Evolutionary conservation across 306 rosid genomes (phyloP).

Genomic region (Rosa chinensis): DNA sequence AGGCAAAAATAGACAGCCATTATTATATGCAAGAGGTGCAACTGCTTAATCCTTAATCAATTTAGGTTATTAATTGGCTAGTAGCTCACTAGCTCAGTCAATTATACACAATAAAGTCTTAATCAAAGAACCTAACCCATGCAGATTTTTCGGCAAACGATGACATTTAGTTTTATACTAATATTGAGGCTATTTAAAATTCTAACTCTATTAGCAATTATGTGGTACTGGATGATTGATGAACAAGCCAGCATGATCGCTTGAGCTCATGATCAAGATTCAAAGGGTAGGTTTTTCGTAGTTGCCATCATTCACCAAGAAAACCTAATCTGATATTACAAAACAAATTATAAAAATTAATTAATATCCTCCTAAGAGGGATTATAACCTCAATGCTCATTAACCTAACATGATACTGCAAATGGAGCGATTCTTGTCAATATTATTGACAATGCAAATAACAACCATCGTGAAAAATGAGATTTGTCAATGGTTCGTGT

Average conservation of each 20-base stretch:
- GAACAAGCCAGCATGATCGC: neutral
- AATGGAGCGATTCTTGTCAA: no score
- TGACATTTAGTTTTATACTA: neutral
- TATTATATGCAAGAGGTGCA: neutral
- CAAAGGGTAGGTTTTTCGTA: neutral
- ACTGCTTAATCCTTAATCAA: neutral
- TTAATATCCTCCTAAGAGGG: neutral
- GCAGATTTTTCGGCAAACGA: neutral
- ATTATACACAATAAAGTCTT: neutral
- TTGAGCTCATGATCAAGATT: neutral
- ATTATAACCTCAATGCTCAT: no score
- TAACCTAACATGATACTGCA: no score
- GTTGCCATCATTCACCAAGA: neutral
- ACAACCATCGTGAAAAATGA: no score
- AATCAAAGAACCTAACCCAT: neutral
- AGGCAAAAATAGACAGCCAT: neutral
- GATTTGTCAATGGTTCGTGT: no score
- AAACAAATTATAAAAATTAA: neutral
- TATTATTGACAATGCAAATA: no score
- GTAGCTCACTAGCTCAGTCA: neutral
- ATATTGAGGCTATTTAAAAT: neutral
- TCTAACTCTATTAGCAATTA: neutral
- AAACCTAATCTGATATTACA: neutral
- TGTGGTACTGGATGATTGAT: neutral
- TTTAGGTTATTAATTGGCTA: neutral